Conservation (phyloP, 345 rosid genomes). For the Litchi chinensis region DNA sequence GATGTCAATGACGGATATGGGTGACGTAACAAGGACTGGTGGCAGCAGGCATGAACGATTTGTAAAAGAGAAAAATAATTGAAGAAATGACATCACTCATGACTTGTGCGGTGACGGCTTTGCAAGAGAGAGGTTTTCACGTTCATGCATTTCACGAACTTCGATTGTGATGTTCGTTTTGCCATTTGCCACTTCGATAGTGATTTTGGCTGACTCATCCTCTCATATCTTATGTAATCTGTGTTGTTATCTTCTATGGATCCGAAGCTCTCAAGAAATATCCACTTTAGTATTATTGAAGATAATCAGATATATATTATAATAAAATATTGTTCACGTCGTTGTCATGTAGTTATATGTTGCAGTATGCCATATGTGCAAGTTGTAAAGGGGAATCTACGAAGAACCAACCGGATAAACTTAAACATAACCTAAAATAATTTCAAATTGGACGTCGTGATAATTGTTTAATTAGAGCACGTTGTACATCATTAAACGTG, state of each 20-base stretch:
- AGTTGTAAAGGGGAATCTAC: conserved; percentile 6
- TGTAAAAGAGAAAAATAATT: not conserved
- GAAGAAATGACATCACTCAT: not conserved
- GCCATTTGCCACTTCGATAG: not conserved
- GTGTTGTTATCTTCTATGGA: not conserved
- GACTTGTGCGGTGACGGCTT: not conserved
- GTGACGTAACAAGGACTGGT: not conserved
- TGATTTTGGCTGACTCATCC: not conserved
- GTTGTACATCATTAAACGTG: not conserved
- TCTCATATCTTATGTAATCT: too few species aligned
- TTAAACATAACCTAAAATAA: not conserved
- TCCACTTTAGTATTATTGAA: not conserved
- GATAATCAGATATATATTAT: too few species aligned
- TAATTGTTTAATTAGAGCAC: too few species aligned
- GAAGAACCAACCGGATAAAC: not conserved
- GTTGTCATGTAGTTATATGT: not conserved
- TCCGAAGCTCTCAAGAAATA: not conserved
- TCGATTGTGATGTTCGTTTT: not conserved
- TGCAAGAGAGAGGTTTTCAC: not conserved
- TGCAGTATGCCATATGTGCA: not conserved
- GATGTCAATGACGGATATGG: not conserved
- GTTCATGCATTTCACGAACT: conserved; percentile 9
- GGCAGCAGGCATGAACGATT: not conserved
- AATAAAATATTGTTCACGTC: not conserved
- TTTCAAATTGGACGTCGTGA: too few species aligned